A percentile compares a stretch with the other conserved stretches of the same genome.
Evolutionary conservation across 495 filamentous ascomycete species (phyloP).

Genomic region (Terfezia claveryi): DNA sequence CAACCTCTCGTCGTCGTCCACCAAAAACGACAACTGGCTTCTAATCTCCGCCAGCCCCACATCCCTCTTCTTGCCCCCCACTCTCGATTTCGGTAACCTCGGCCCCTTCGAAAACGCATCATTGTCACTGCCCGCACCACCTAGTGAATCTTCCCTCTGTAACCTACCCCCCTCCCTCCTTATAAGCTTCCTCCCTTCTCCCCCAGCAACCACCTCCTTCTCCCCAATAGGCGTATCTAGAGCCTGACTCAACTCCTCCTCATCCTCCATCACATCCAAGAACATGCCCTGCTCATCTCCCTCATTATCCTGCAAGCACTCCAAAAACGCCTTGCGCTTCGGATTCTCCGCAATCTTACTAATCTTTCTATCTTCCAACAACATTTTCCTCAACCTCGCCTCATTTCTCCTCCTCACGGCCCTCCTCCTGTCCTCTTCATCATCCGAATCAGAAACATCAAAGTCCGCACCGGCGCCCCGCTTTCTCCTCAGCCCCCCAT

Average conservation of each 20-base stretch:
- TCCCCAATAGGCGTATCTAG: constrained; percentile 23
- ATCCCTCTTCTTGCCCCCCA: constrained; percentile 7
- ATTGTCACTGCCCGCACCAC: constrained; percentile 31
- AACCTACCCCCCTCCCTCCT: constrained; percentile 21
- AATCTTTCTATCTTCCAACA: constrained; percentile 77
- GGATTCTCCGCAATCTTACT: constrained; percentile 79
- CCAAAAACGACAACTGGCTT: neutral
- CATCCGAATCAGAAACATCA: constrained; percentile 61
- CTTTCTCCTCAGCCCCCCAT: constrained; percentile 60
- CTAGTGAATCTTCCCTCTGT: constrained; percentile 14
- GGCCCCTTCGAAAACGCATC: constrained; percentile 6
- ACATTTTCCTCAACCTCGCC: constrained; percentile 71
- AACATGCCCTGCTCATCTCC: constrained; percentile 64
- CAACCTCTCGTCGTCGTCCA: neutral
- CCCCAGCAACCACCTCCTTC: constrained; percentile 13
- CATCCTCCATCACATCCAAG: constrained; percentile 29
- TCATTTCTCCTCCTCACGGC: constrained; percentile 71
- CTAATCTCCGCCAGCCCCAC: constrained; percentile 5
- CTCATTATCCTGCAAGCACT: constrained; percentile 64
- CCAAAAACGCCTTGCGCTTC: constrained; percentile 72
- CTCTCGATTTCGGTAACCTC: constrained; percentile 11
- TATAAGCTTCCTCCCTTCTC: constrained; percentile 23
- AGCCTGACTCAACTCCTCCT: constrained; percentile 29
- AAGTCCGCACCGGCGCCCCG: constrained; percentile 37
- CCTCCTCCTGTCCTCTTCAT: constrained; percentile 62